Percentiles rank a stretch among this genome's conserved stretches.
Conservation (phyloP, 2,329 filamentous ascomycete species). For the Lasiodiplodia theobromae region DNA sequence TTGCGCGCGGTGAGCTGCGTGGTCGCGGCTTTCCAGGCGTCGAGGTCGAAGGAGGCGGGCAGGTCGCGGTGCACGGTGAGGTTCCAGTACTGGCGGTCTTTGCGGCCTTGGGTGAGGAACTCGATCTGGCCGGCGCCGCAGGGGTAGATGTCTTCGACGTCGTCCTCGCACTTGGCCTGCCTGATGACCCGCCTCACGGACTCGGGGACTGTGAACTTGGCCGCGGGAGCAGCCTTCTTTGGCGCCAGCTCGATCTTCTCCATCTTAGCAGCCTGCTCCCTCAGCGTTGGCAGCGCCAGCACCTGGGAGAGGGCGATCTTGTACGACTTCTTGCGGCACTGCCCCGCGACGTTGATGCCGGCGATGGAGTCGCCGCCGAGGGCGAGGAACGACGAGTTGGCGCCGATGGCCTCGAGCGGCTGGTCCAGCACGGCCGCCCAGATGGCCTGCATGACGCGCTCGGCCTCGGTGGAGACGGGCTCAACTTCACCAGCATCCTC, state of each 20-base stretch:
- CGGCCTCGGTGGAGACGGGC: not conserved
- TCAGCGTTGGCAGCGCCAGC: not conserved
- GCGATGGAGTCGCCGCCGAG: conserved; percentile 28
- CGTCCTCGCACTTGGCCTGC: not conserved
- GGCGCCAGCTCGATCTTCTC: not conserved
- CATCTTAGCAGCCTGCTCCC: not conserved
- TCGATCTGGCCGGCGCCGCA: conserved; percentile 33
- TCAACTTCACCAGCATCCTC: not conserved
- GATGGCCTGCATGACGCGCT: conserved; percentile 1
- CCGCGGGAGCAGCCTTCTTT: not conserved
- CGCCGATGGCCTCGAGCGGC: not conserved
- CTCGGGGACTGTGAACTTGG: not conserved
- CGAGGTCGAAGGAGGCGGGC: conserved; percentile 25
- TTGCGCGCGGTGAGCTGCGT: not conserved
- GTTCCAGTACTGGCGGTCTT: conserved; percentile 31
- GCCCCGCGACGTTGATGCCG: conserved; percentile 12
- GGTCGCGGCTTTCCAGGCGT: not conserved
- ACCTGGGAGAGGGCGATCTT: not conserved
- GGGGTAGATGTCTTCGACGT: conserved; percentile 30
- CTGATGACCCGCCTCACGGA: not conserved
- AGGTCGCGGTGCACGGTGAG: conserved; percentile 23
- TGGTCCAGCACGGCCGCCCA: not conserved
- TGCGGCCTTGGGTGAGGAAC: conserved; percentile 32
- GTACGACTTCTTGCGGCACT: not conserved
- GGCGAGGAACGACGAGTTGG: not conserved